Percentiles rank a stretch among this genome's conserved stretches.
Evolutionary conservation across 805 yeast species (phyloP).

Genomic region (Barnettozyma vustinii): DNA sequence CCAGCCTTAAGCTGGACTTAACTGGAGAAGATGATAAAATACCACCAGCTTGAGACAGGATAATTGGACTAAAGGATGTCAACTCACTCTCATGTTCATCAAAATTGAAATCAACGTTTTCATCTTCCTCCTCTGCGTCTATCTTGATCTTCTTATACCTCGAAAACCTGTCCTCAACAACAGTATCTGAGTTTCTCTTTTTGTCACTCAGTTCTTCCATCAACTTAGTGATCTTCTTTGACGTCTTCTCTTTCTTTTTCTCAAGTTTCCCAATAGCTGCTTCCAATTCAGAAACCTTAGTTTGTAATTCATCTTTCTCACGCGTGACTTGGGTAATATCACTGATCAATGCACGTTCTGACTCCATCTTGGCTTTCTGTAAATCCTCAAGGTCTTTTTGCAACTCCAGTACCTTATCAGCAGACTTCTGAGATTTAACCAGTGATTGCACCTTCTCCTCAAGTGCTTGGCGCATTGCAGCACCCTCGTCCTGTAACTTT

Average conservation of each 20-base stretch:
- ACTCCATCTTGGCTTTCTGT: neutral
- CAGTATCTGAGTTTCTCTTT: constrained; percentile 17
- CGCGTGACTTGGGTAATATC: constrained; percentile 4
- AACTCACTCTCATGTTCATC: constrained; percentile 13
- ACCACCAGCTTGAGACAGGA: constrained; percentile 1
- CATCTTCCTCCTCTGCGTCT: constrained; percentile 4
- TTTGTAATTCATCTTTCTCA: constrained; percentile 2
- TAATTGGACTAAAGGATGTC: constrained; percentile 16
- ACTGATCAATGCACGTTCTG: neutral
- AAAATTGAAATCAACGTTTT: constrained; percentile 6
- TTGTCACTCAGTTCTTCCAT: neutral
- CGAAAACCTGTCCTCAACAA: neutral
- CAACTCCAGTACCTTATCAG: neutral
- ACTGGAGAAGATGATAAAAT: neutral
- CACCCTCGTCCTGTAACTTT: neutral
- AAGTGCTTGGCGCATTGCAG: neutral
- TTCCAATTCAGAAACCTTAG: neutral
- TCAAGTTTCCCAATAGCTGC: constrained; percentile 1
- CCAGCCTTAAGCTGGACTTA: neutral
- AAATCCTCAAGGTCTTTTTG: neutral
- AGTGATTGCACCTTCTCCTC: neutral
- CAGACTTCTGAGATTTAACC: neutral
- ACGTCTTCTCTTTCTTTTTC: constrained; percentile 15
- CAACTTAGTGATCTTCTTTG: constrained; percentile 13
- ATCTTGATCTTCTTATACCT: neutral